Evolutionary conservation across 2,329 filamentous ascomycete genomes (phyloP).

Genomic region (Pochonia chlamydosporia): DNA sequence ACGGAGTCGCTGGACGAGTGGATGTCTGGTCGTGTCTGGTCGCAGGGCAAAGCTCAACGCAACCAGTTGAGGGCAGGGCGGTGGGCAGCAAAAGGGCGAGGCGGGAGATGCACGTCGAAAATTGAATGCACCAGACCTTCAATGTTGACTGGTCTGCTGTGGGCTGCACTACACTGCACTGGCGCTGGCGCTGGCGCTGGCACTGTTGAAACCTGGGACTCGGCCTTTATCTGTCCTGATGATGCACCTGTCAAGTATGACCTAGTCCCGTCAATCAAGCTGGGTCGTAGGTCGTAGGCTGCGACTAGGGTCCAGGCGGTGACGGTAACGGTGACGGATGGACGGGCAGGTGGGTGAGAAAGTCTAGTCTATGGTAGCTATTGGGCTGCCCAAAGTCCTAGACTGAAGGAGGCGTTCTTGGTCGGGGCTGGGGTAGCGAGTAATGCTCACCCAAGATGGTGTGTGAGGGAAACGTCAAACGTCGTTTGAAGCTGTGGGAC

Average conservation of each 20-base stretch:
- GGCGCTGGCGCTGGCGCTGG: no score
- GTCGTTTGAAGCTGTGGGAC: neutral
- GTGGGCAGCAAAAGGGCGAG: neutral
- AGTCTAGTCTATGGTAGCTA: neutral
- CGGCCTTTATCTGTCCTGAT: neutral
- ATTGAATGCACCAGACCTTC: no score
- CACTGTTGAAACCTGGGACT: neutral
- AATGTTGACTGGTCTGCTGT: neutral
- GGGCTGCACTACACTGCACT: no score
- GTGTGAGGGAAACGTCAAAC: slow-evolving; percentile 1
- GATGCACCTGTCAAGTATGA: neutral
- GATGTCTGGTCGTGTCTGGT: no score
- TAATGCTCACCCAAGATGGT: neutral
- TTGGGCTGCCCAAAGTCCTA: slow-evolving; percentile 1
- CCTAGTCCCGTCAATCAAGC: no score
- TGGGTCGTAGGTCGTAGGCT: no score
- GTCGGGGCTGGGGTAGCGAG: neutral
- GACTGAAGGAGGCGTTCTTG: neutral
- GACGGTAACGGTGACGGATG: slow-evolving; percentile 18
- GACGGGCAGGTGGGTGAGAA: neutral
- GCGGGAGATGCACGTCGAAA: neutral
- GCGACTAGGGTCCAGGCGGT: no score
- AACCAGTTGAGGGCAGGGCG: neutral
- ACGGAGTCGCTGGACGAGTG: neutral
- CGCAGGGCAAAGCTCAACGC: no score